Base-by-base conservation (phyloP, 306 rosid genomes). In the Inga oerstediana region DNA sequence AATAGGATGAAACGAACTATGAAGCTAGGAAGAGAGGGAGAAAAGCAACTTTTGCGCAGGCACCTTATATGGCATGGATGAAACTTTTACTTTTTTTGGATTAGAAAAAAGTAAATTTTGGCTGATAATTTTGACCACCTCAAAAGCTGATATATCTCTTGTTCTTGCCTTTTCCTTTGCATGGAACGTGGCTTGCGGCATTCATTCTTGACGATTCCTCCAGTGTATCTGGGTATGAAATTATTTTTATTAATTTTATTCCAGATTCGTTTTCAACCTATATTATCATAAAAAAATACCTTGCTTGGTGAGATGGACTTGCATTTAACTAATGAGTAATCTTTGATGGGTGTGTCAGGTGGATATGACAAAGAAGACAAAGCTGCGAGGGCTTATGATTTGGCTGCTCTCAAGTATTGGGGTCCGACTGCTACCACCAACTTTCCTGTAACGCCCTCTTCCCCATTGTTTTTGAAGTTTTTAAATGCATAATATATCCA, bases 341-440 rank as follows among this genome's bases (percentile, higher is more conserved):
- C 8, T 66, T 66, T 88, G 15, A n/a, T 82, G 75, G 70, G 19
- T 24, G 19, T 24, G 61, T 84, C 88, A 97, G 99, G 99, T 87
- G 99, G 98, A 66, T 97, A 97, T 89, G 99, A 97, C 88, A 94
- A 94, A 84, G 99, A 97, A 87, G 99, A 97, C 11, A 97, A 94
- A 86, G 99, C 99, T 2, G 98, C 99, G n/a, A 90, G 98, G 85
- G 89, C 99, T 77, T 97, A 97, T 86, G 99, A 97, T 88, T 89
- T 97, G 89, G 99, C 99, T 32, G 99, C 99, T 82, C 88, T 97
- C 16, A 97, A 97, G 85, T 97, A 97, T 78, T 97, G 99, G 99
- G 99, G 99, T 41, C 89, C 97, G 10, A 82, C 93, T 1, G 99
- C 99, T 22, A 97, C 99, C 71, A 94, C 98, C 79, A 94, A 97